Evolutionary conservation across 306 rosid species (phyloP), one percentile per base, ranked within the genome.

Genomic region (Prunus mume): DNA sequence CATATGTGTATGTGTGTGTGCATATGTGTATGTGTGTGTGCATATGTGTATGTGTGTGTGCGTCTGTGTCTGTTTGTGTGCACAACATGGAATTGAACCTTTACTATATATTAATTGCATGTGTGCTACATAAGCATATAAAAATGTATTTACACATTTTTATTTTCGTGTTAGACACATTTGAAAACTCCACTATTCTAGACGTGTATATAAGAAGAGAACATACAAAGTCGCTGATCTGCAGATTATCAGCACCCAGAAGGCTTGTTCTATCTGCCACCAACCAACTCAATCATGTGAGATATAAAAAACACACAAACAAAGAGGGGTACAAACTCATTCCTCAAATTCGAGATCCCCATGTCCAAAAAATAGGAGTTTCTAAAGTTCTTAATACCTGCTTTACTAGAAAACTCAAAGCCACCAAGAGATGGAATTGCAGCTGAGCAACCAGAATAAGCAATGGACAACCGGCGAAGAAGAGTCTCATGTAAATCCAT

Each of bases 191-290:
- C 32, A 19, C 3, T 17, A 24, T 34, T 5, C 51, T 68, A 2
- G 12, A 12, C 17, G 47, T 24, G 13, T 34, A 55, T 64, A 68
- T 15, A 58, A 65, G 51, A 65, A 79, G 74, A 81, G 63, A 84
- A 89, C 95, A 70, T 90, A 90, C 97, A 13, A 81, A 75, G 70
- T 89, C 92, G 61, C 83, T 80, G 27, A 87, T 78, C 68, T 81
- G 85, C 85, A 87, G 62, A 79, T 80, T 78, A 78, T 82, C 89
- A 76, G 78, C 83, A 70, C 84, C 90, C 63, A 83, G 74, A 84
- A 81, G 49, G 65, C 93, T 89, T 74, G 90, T 68, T 84, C 82
- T 86, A 78, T 75, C 97, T 90, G 96, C 78, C 79, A 89, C 66
- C 82, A 79, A 76, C 30, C 72, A 85, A 86, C 57, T 12, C 79